Conservation (phyloP, 2,329 filamentous ascomycete genomes). For the Colletotrichum gigasporum region DNA sequence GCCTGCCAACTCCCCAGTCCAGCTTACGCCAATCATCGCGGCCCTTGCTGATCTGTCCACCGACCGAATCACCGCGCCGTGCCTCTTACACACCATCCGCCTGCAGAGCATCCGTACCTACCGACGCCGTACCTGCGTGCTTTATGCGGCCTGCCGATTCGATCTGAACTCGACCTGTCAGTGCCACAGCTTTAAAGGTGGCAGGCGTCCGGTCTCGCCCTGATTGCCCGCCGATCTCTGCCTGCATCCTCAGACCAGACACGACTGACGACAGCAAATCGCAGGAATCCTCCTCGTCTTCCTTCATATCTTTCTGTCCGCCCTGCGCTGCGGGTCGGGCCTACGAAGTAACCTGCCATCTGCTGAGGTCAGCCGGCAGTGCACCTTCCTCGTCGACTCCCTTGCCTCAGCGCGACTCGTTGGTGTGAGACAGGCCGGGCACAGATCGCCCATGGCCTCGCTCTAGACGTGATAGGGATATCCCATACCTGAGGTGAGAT, state of each 20-base stretch:
- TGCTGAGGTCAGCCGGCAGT: neutral
- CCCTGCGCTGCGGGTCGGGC: too few species aligned
- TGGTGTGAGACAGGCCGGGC: constrained; percentile 29
- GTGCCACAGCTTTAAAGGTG: constrained; percentile 12
- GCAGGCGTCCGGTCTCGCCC: constrained; percentile 3
- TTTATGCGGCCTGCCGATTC: constrained; percentile 15
- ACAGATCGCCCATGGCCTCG: constrained; percentile 27
- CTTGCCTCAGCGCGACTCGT: constrained; percentile 22
- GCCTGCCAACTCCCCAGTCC: constrained; percentile 14
- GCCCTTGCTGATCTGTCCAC: constrained; percentile 23
- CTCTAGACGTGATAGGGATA: constrained; percentile 26
- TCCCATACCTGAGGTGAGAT: constrained; percentile 30
- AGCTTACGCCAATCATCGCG: constrained; percentile 24
- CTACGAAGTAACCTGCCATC: too few species aligned
- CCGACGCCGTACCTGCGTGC: neutral
- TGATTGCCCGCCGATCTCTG: neutral
- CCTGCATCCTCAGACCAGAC: neutral
- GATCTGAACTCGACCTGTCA: constrained; percentile 18
- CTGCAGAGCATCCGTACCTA: neutral
- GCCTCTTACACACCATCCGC: constrained; percentile 24
- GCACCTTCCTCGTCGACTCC: too few species aligned
- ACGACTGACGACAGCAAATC: neutral
- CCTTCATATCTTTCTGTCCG: neutral
- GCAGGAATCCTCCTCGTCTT: too few species aligned
- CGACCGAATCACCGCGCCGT: constrained; percentile 7